Evolutionary conservation across 768 basidiomycete species (phyloP), one percentile per base, ranked within the genome.

Genomic region (Xerocomus potaroensis): DNA sequence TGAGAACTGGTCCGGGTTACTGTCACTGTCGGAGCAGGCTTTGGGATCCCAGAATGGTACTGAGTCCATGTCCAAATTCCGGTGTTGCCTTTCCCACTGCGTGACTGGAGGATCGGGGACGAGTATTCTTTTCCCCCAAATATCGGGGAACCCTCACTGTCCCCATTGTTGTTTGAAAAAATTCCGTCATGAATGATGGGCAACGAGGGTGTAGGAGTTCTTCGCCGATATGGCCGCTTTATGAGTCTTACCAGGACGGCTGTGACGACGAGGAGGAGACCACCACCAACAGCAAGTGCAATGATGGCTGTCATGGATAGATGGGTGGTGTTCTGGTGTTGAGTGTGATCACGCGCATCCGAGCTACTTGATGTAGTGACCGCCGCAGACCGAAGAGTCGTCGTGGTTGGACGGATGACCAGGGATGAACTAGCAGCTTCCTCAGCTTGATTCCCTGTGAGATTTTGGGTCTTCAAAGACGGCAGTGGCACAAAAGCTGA

Each of bases 121-220:
- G 78, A 75, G 29, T 76, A 65, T 34, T 88, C 85, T 56, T 81
- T 80, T 2, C 87, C 86, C n/a, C 87, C 86, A 55, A 90, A 89
- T 29, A 88, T 67, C 21, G 83, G 84, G 3, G 86, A 87, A 21
- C 81, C 81, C 45, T 81, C 77, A 8, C 69, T 59, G 29, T 70
- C 65, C 47, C 67, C 71, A 38, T 63, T 64, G 32, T 79, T 70
- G 33, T 74, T 71, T 21, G 77, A 75, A 11, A 72, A 62, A 49
- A 72, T 75, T 11, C 66, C 69, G 31, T 84, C 80, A 47, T 83
- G 79, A 11, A 84, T 68, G 38, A 86, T 82, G 0, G 86, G 87
- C n/a, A 84, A 71, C 24, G 86, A 89, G 3, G 84, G 87, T n/a
- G 73, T 81, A 6, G 79, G 84, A 16, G 73, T 77, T n/a, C 67